phyloP scores from a whole-genome alignment of 345 rosid species.

The Sonneratia caseolaris region DNA sequence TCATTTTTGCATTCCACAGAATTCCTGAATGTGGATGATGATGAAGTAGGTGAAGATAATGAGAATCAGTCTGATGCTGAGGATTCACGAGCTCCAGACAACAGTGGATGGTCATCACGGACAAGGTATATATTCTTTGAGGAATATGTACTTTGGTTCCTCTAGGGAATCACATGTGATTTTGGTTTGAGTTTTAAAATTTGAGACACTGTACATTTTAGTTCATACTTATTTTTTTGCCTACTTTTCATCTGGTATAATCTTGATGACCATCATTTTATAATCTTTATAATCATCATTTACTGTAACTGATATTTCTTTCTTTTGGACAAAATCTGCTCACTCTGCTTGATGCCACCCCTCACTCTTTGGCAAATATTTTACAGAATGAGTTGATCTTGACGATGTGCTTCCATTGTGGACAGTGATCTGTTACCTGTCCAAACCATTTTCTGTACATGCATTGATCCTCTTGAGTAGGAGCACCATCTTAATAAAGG shows the following conservation, averaged over 20 bases:
- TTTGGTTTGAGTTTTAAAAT: neutral
- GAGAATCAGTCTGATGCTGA: slow-evolving; percentile 43
- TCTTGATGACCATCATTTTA: neutral
- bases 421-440: neutral
- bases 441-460: neutral
- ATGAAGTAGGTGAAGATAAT: slow-evolving; percentile 57
- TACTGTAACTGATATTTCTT: neutral
- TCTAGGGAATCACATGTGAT: neutral
- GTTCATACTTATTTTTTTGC: too few relatives aligned
- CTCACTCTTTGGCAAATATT: neutral
- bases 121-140: slow-evolving; percentile 49
- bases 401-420: neutral
- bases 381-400: neutral
- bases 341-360: neutral
- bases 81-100: slow-evolving; percentile 60
- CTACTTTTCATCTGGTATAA: neutral
- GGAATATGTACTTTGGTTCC: neutral
- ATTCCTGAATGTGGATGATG: slow-evolving; percentile 86
- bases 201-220: neutral
- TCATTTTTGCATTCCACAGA: slow-evolving; percentile 28
- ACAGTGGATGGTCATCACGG: slow-evolving; percentile 97
- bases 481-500: neutral
- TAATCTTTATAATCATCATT: neutral
- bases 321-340: neutral
- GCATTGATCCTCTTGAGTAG: neutral